Evolutionary conservation across 2,329 filamentous ascomycete species (phyloP).

Genomic region (Neonectria neomacrospora): DNA sequence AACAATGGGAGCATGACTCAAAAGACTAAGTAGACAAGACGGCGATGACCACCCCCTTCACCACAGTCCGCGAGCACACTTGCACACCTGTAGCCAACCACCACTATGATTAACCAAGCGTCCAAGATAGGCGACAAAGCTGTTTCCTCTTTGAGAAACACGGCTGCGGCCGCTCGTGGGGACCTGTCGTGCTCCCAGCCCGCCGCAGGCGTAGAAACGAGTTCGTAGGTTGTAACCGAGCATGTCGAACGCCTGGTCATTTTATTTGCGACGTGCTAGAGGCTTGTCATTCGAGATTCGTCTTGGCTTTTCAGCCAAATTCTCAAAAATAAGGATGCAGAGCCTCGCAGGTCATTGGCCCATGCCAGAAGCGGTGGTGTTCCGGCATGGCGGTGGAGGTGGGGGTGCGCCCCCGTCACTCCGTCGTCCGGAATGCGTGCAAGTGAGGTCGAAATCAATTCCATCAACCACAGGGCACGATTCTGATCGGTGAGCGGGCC

Average conservation of each 20-base stretch:
- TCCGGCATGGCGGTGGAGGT: conserved; percentile 29
- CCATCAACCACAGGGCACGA: conserved; percentile 45
- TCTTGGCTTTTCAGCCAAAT: conserved; percentile 23
- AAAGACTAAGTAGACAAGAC: not conserved
- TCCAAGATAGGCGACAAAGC: conserved; percentile 1
- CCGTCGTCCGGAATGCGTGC: conserved; percentile 18
- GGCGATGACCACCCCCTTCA: not conserved
- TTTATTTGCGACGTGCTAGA: conserved; percentile 42
- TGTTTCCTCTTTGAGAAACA: conserved; percentile 33
- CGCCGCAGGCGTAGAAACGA: conserved; percentile 30
- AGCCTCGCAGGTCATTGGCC: conserved; percentile 20
- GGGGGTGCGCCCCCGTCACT: conserved; percentile 22
- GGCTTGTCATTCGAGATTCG: conserved; percentile 29
- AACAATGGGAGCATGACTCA: not conserved
- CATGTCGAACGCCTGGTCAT: conserved; percentile 34
- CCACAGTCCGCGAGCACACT: not conserved
- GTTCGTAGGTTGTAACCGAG: conserved; percentile 3
- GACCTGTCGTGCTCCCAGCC: conserved; percentile 27
- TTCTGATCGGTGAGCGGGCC: conserved; percentile 38
- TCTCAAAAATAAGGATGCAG: conserved; percentile 20
- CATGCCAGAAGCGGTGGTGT: conserved; percentile 26
- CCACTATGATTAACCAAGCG: conserved; percentile 4
- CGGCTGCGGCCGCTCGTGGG: conserved; percentile 31
- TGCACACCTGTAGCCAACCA: not conserved
- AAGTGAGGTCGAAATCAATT: conserved; percentile 41